Conservation (phyloP, 306 rosid species). For the Fagus sylvatica region DNA sequence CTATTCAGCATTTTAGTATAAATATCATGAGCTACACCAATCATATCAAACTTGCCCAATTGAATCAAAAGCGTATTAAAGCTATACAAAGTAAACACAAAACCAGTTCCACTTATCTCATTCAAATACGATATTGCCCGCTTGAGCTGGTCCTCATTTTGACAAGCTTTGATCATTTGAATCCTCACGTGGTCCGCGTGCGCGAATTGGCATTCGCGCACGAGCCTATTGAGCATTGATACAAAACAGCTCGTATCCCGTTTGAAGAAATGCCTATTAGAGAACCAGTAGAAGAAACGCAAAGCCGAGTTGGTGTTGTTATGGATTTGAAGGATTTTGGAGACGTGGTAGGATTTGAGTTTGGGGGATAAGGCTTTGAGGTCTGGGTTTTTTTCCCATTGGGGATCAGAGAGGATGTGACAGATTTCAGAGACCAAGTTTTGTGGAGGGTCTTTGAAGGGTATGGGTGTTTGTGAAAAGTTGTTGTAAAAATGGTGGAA, state of each 20-base stretch:
- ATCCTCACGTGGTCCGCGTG: conserved; percentile 43
- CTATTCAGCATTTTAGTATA: conserved; percentile 32
- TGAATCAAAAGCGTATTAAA: conserved; percentile 46
- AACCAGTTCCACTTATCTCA: conserved; percentile 26
- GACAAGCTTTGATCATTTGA: conserved; percentile 43
- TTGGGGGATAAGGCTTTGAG: conserved; percentile 27
- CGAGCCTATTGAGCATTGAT: conserved; percentile 40
- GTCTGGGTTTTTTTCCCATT: conserved; percentile 36
- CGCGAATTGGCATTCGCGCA: conserved; percentile 25
- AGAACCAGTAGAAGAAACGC: conserved; percentile 47
- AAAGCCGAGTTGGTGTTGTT: conserved; percentile 29
- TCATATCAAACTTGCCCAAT: conserved; percentile 46
- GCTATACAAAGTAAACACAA: conserved; percentile 41
- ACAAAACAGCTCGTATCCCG: conserved; percentile 35
- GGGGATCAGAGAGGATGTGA: conserved; percentile 32
- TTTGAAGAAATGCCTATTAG: conserved; percentile 19
- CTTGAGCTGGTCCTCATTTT: conserved; percentile 31
- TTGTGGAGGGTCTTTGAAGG: conserved; percentile 5
- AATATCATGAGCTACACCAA: conserved; percentile 32
- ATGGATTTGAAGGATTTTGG: conserved; percentile 33
- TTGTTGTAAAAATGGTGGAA: conserved; percentile 20
- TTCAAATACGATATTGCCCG: conserved; percentile 30
- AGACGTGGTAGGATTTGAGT: conserved; percentile 25
- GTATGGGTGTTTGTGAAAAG: neutral
- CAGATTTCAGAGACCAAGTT: conserved; percentile 30